A percentile compares a stretch with the other conserved stretches of the same genome.
Conservation (phyloP, 257 asterid genomes). For the Verbena officinalis region DNA sequence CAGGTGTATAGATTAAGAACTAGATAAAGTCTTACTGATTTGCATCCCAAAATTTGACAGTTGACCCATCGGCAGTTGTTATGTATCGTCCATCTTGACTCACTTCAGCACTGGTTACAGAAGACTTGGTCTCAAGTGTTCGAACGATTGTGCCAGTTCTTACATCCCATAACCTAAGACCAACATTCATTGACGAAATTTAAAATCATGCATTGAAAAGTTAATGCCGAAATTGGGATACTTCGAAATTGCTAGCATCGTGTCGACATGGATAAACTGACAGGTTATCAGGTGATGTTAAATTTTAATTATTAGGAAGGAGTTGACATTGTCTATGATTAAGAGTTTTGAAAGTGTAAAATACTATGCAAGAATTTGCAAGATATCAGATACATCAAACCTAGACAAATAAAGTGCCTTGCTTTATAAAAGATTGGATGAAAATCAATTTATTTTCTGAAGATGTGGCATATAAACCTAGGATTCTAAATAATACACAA, state of each 20-base stretch:
- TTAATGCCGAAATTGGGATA: background rate
- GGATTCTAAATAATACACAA: no score
- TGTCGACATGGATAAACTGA: background rate
- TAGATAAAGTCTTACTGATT: slow-evolving; percentile 66
- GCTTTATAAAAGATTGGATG: no score
- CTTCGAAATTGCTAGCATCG: background rate
- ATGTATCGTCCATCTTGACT: slow-evolving; percentile 95
- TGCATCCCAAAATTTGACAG: slow-evolving; percentile 96
- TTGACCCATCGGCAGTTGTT: slow-evolving; percentile 90
- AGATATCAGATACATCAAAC: background rate
- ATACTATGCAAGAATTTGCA: background rate
- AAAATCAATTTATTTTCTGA: no score
- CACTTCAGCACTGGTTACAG: slow-evolving; percentile 96
- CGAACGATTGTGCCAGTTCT: slow-evolving; percentile 84
- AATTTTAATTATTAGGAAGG: background rate
- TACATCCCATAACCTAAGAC: slow-evolving; percentile 90
- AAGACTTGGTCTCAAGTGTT: slow-evolving; percentile 83
- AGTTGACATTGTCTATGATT: background rate
- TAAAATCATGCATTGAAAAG: slow-evolving; percentile 1
- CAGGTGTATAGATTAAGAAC: background rate
- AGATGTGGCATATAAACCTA: background rate
- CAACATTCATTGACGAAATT: slow-evolving; percentile 23
- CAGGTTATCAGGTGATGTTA: background rate
- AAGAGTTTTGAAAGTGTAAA: background rate
- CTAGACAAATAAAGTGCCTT: no score